Evolutionary conservation across 371 early-diverging fungal genomes (phyloP), one percentile per base, ranked within the genome.

Genomic region (Mucor lusitanicus): DNA sequence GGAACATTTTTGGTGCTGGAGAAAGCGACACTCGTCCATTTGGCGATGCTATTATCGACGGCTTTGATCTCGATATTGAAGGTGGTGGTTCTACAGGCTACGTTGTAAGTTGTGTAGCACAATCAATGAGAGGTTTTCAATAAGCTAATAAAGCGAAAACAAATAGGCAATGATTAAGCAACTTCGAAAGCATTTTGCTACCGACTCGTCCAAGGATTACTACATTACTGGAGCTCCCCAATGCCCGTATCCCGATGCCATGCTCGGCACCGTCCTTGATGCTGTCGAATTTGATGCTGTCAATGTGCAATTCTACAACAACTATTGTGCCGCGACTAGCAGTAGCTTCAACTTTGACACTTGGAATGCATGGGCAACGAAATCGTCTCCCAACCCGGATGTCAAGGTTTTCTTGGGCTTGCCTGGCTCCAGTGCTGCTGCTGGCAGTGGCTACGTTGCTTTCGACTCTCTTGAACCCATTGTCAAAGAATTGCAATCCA

Each of bases 281-380:
- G 61, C 60, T n/a, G 81, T 72, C 12, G 75, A 76, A 59, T 86
- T 87, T 58, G 89, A 85, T 79, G 85, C 84, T 73, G 82, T 91
- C n/a, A 82, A 68, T 67, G 87, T 91, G 13, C 92, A 91, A 71
- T 91, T 89, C 59, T 91, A 92, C 79, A 92, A 92, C 80, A 90
- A 90, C 66, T 89, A 81, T 50, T 90, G 90, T 54, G 81, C 87
- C 0, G 59, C 78, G 11, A 75, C 83, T 0, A 74, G 82, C 21
- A 64, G 63, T 30, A 80, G 71, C 63, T 91, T 91, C 68, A 91
- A 90, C 71, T 91, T 83, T 74, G 83, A 80, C 57, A 73, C 79
- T 35, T 81, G 88, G 90, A 79, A 89, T 73, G 71, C 73, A 17
- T 87, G 87, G 85, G 82, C 87, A 28, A n/a, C n/a, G n/a, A 83